Conservation (phyloP, 2,329 filamentous ascomycete species). For the Ilyonectria mors-panacis region DNA sequence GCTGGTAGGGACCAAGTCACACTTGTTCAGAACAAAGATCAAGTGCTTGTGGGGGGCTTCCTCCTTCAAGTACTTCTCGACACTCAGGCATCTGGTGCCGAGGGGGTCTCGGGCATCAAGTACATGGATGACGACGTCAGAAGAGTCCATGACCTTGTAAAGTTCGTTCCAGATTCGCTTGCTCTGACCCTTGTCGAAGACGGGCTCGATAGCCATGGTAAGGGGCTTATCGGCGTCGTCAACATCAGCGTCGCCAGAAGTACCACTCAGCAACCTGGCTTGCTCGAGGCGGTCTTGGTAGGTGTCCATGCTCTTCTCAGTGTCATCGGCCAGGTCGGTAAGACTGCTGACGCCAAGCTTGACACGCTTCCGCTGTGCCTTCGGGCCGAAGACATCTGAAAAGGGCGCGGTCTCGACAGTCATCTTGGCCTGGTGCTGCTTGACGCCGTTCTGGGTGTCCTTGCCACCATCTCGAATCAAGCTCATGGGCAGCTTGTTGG, state of each 20-base stretch:
- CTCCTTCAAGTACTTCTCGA: constrained; percentile 91
- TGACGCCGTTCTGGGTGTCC: constrained; percentile 82
- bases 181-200: constrained; percentile 95
- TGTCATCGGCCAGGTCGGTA: constrained; percentile 84
- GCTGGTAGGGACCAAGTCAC: constrained; percentile 89
- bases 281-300: constrained; percentile 88
- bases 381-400: constrained; percentile 90
- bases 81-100: constrained; percentile 84
- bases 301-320: constrained; percentile 83
- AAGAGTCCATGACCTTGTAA: constrained; percentile 95
- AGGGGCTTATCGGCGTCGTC: constrained; percentile 58
- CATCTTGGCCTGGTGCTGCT: constrained; percentile 95
- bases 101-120: constrained; percentile 91
- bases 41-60: constrained; percentile 98
- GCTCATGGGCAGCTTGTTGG: constrained; percentile 97
- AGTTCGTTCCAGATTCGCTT: constrained; percentile 98
- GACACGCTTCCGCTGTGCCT: constrained; percentile 91
- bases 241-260: constrained; percentile 69
- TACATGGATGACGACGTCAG: constrained; percentile 96
- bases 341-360: constrained; percentile 89
- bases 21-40: constrained; percentile 61
- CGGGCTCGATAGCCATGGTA: constrained; percentile 81
- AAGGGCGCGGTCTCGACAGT: constrained; percentile 90
- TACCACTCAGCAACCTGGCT: constrained; percentile 81
- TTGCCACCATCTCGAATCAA: constrained; percentile 84